Percentiles rank a stretch among this genome's conserved stretches.
phyloP scores from a whole-genome alignment of 2,329 filamentous ascomycete species.

The Arthrobotrys sinensis region DNA sequence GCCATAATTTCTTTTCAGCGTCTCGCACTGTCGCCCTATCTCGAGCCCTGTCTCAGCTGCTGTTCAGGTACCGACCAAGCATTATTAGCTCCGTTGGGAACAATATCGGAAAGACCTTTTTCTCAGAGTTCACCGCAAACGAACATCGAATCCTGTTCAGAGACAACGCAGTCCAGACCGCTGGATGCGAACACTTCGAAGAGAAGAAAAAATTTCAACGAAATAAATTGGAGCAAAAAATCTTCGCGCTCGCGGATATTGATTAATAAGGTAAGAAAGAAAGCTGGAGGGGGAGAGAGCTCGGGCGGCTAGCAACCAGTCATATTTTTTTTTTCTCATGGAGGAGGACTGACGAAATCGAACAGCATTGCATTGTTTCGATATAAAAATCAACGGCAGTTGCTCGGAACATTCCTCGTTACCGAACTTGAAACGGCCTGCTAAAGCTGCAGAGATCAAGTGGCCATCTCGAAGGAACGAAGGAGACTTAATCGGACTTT shows the following conservation, averaged over 20 bases:
- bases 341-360: conserved; percentile 12
- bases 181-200: conserved; percentile 15
- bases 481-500: conserved; percentile 2
- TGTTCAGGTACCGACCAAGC: conserved; percentile 28
- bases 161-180: conserved; percentile 38
- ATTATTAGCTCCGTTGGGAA: conserved; percentile 55
- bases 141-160: conserved; percentile 34
- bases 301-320: conserved; percentile 13
- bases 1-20: conserved; percentile 22
- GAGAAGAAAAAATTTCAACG: conserved; percentile 13
- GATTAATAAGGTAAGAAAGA: conserved; percentile 26
- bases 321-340: not conserved
- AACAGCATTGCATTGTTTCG: not conserved
- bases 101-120: conserved; percentile 57
- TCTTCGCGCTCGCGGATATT: conserved; percentile 29
- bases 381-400: conserved; percentile 11
- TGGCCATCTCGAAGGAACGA: conserved; percentile 8
- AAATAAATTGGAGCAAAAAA: conserved; percentile 40
- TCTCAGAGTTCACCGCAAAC: conserved; percentile 29
- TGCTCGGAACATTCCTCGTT: conserved; percentile 33
- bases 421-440: conserved; percentile 46
- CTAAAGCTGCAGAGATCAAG: conserved; percentile 18
- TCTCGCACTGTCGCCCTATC: conserved; percentile 30
- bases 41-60: conserved; percentile 38
- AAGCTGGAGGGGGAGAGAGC: not conserved